Base-by-base conservation (phyloP, 2,329 filamentous ascomycete genomes). In the Colletotrichum lupini region DNA sequence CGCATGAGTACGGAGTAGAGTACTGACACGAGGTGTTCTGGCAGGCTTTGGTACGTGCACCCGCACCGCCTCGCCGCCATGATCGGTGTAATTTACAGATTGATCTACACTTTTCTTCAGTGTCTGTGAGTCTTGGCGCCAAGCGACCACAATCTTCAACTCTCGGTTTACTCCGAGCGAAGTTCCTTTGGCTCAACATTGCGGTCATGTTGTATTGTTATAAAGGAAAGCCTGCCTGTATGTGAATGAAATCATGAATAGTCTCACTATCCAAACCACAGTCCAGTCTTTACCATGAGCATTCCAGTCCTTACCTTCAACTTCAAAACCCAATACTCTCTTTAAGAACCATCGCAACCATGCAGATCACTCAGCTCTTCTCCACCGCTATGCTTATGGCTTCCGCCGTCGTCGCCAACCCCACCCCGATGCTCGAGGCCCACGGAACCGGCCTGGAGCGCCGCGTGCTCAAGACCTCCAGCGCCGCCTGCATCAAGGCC, bases 301-400 rank as follows among this genome's bases (percentile, higher is more conserved):
- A 16, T 14, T 24, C 26, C 26, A 55, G 22, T 55, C 52, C 22
- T 24, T 55, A 49, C 42, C 52, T 26, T n/a, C 3, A 53, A 22
- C 24, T 53, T 14, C n/a, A 53, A 55, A 28, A 6, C 1, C 22
- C 22, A 26, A 2, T 24, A 55, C n/a, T 22, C 26, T 28, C 22
- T 24, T 55, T 55, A 55, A 26, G 9, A 53, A 11, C 52, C 16
- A 2, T 16, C 6, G 52, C 30, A 57, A 57, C 11, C 8, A 66
- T 66, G 63, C 63, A 56, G 37, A 3, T 28, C 19, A 56, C 63
- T 16, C 63, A 66, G n/a, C 19, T 66, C 8, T 42, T 66, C n/a
- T 66, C 49, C 24, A 52, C 63, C 63, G 22, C 32, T 4, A n/a
- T 0, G n/a, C 37, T 55, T 3, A 28, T 12, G 32, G 30, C 24